Conservation (phyloP, 345 rosid species). For the Hibiscus mutabilis region DNA sequence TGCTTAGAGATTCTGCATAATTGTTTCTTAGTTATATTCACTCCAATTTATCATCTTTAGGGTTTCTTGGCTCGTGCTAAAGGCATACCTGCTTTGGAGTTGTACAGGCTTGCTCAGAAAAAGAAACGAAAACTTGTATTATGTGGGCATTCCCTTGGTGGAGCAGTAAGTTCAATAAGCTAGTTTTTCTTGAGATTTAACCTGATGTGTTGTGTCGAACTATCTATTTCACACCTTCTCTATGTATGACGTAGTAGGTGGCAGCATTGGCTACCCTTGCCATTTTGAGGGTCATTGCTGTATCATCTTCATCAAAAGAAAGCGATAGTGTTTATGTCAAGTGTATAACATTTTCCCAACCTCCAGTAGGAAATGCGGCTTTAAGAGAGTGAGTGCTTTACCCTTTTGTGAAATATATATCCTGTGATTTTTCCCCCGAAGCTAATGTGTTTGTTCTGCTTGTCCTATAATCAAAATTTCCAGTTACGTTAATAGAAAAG, state of each 20-base stretch:
- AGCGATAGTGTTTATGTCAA: slow-evolving; percentile 68
- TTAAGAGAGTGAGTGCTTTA: slow-evolving; percentile 67
- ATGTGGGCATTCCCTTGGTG: slow-evolving; percentile 99
- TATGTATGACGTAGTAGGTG: slow-evolving; percentile 39
- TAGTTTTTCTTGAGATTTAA: slow-evolving; percentile 8
- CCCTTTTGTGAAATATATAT: slow-evolving; percentile 8
- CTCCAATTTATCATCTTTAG: slow-evolving; percentile 27
- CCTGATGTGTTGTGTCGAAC: background rate
- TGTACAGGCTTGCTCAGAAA: slow-evolving; percentile 91
- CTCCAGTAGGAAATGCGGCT: slow-evolving; percentile 95
- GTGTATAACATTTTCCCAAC: slow-evolving; percentile 95
- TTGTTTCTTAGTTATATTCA: slow-evolving; percentile 1
- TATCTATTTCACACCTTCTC: background rate
- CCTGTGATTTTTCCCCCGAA: background rate
- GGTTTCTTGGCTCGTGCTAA: slow-evolving; percentile 98
- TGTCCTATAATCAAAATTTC: background rate
- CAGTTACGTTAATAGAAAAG: slow-evolving; percentile 86
- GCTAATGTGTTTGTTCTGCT: background rate
- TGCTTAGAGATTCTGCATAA: too few relatives aligned
- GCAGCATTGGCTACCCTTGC: slow-evolving; percentile 98
- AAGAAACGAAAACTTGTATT: slow-evolving; percentile 87
- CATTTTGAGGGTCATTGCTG: slow-evolving; percentile 83
- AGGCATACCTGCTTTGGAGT: slow-evolving; percentile 95
- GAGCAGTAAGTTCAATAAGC: slow-evolving; percentile 61
- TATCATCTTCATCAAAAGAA: slow-evolving; percentile 67